Percentiles rank a stretch among this genome's conserved stretches.
These are phyloP conservation scores for Helenozyma baotianmanensis DNA, from an alignment of 805 yeast species.

Conservation along the genomic window DNA sequence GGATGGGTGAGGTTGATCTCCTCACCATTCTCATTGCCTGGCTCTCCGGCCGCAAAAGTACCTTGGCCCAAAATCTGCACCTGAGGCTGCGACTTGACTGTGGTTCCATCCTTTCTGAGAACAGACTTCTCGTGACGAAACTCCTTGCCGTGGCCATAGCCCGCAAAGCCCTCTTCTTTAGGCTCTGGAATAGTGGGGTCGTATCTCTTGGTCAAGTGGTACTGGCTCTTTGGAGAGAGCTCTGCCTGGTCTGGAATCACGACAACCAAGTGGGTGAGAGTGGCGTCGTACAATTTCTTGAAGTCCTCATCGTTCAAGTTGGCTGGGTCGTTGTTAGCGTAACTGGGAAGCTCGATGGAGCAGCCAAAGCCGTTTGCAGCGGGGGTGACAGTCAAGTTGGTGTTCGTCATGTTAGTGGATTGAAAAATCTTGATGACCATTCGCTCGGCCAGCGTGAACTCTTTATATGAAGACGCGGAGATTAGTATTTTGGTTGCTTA, in stretches of 20 bases:
- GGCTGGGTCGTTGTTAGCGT: slow-evolving; percentile 67
- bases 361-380: slow-evolving; percentile 54
- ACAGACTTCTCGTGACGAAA: slow-evolving; percentile 52
- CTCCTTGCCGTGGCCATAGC: slow-evolving; percentile 83
- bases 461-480: not conserved
- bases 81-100: slow-evolving; percentile 81
- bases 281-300: slow-evolving; percentile 54
- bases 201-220: slow-evolving; percentile 67
- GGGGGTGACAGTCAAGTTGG: slow-evolving; percentile 7
- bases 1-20: slow-evolving; percentile 71
- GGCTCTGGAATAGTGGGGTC: slow-evolving; percentile 60
- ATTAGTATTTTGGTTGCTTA: too few species aligned
- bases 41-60: slow-evolving; percentile 46
- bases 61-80: slow-evolving; percentile 91
- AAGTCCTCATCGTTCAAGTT: slow-evolving; percentile 63
- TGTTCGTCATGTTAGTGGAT: slow-evolving; percentile 3
- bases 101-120: slow-evolving; percentile 72
- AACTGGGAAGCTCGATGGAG: slow-evolving; percentile 55
- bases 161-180: slow-evolving; percentile 38
- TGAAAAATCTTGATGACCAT: not conserved
- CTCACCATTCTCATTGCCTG: slow-evolving; percentile 60
- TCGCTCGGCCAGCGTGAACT: not conserved
- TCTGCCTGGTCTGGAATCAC: slow-evolving; percentile 70
- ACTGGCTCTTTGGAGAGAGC: slow-evolving; percentile 71
- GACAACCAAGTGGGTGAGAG: slow-evolving; percentile 64